These are phyloP conservation scores for Juglanconis sp. DNA, from an alignment of 2,329 filamentous ascomycete genomes.

Conservation along the genomic window DNA sequence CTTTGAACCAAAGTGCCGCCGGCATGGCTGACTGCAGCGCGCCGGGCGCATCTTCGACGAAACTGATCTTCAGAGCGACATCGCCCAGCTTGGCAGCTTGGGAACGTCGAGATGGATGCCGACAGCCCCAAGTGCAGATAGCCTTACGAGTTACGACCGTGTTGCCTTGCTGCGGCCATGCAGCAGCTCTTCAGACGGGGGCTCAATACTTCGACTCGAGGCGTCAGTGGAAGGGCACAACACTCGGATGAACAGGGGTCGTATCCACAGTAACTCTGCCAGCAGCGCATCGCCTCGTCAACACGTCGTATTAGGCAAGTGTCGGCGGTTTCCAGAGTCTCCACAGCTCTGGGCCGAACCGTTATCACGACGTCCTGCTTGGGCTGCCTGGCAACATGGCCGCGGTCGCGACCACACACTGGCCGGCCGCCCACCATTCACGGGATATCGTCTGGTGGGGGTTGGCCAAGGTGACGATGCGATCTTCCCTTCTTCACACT, in stretches of 20 bases:
- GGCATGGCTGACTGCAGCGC: not conserved
- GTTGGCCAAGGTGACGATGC: not conserved
- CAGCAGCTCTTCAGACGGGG: not conserved
- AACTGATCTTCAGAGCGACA: not conserved
- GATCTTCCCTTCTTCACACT: not conserved
- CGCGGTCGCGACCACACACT: not conserved
- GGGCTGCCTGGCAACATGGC: not conserved
- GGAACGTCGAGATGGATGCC: not conserved
- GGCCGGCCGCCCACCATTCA: not conserved
- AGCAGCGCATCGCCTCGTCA: not conserved
- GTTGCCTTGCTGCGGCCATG: not conserved
- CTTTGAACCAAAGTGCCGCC: not conserved
- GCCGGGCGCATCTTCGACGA: constrained; percentile 6
- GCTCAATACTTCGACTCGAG: not conserved
- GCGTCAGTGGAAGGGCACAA: not conserved
- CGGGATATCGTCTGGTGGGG: not conserved
- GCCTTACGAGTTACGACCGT: not conserved
- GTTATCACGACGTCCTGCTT: not conserved
- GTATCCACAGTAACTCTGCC: constrained; percentile 4
- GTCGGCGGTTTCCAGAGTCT: not conserved
- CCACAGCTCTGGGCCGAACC: constrained; percentile 1
- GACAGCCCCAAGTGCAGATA: not conserved
- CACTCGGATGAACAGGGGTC: constrained; percentile 9
- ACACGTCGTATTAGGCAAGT: not conserved
- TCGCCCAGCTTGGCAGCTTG: not conserved